Evolutionary conservation across 2,329 filamentous ascomycete genomes (phyloP), one percentile per base, ranked within the genome.

Genomic region (Metarhizium album): DNA sequence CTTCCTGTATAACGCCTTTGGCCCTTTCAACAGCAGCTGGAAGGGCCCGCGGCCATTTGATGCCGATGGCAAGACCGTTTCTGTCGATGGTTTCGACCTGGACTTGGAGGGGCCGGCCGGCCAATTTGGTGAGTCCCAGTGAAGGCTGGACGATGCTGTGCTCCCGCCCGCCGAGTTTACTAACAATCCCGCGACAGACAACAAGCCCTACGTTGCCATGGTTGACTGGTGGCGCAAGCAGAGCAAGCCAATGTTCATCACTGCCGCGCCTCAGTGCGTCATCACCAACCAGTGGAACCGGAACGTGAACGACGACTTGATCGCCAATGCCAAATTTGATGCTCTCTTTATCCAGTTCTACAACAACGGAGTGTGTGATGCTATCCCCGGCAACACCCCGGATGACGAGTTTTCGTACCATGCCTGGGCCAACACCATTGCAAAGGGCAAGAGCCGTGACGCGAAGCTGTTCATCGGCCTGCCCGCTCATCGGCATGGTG

Each of bases 341-440:
- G 64, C 67, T 14, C 60, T 72, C 40, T 74, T 71, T 58, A 60
- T 76, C 47, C 73, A 75, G 62, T 76, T 75, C 60, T 75, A 74
- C 64, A 74, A 75, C 65, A 74, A 74, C 59, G 56, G 58, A 0
- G 55, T 46, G 20, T 74, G 71, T 57, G 65, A 70, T 43, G 60
- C 64, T 24, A 57, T 68, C 53, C 35, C 58, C 16, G 53, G 55
- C 46, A 65, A 65, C 53, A 52, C 54, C 13, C 49, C 61, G 8
- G 63, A 61, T 9, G 59, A 63, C 11, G 56, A 57, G 35, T 70
- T 74, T 63, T 75, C 73, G 54, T 76, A 70, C 58, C 58, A 70
- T 47, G 58, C 59, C 14, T 76, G 73, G 73, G 67, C 61, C 46
- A 38, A 46, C 0, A 62, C 68, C 27, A 50, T 75, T 33, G 40